A percentile compares a stretch with the other conserved stretches of the same genome.
phyloP scores from a whole-genome alignment of 1,284 basidiomycete species.

The Megacollybia platyphylla region DNA sequence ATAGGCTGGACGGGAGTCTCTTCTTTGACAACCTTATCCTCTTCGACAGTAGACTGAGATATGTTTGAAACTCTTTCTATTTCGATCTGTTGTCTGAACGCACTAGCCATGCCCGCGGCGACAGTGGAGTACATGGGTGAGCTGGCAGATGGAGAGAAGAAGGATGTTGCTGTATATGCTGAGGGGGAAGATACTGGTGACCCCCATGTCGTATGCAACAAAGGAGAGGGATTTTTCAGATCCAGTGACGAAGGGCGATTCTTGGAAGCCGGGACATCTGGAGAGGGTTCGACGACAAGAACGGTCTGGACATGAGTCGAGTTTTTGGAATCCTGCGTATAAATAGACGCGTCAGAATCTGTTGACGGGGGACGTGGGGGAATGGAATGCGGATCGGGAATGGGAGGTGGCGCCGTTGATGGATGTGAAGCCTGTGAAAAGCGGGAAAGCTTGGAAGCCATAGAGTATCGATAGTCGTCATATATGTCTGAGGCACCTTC shows the following conservation, averaged over 20 bases:
- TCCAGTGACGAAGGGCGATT: slow-evolving; percentile 11
- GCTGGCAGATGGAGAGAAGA: neutral
- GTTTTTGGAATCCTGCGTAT: slow-evolving; percentile 13
- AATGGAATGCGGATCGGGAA: slow-evolving; percentile 14
- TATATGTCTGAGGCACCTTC: slow-evolving; percentile 58
- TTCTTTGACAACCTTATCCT: slow-evolving; percentile 3
- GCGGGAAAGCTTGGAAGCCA: slow-evolving; percentile 38
- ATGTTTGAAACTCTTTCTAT: slow-evolving; percentile 11
- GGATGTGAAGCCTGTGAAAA: slow-evolving; percentile 11
- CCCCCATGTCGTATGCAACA: slow-evolving; percentile 41
- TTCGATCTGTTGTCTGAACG: slow-evolving; percentile 22
- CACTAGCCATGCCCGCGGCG: slow-evolving; percentile 18
- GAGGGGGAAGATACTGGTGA: slow-evolving; percentile 28
- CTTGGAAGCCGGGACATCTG: neutral
- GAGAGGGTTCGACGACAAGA: neutral
- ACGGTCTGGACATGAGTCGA: neutral
- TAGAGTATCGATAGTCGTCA: slow-evolving; percentile 62
- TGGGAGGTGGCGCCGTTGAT: slow-evolving; percentile 15
- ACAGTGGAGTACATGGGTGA: slow-evolving; percentile 5
- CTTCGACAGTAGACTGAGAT: neutral
- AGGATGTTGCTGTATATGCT: slow-evolving; percentile 2
- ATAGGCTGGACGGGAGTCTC: slow-evolving; percentile 10
- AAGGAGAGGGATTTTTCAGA: slow-evolving; percentile 22
- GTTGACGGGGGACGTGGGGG: slow-evolving; percentile 3
- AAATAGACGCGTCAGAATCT: slow-evolving; percentile 20